These are phyloP conservation scores for Geranium brycei DNA, from an alignment of 345 rosid species.

Conservation along the genomic window DNA sequence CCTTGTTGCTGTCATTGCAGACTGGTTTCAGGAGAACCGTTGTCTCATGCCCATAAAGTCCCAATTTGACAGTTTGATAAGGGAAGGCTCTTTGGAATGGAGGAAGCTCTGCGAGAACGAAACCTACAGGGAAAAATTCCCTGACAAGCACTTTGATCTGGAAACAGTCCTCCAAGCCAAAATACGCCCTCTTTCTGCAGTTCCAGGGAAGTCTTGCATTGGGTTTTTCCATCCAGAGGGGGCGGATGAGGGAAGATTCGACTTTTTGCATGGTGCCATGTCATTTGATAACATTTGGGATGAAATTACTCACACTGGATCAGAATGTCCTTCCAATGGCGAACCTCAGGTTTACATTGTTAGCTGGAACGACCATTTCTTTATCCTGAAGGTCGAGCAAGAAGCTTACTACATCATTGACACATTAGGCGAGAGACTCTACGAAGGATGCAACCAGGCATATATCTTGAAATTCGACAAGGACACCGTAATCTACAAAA, in stretches of 20 bases:
- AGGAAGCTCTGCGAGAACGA: constrained; percentile 79
- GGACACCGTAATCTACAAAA: constrained; percentile 36
- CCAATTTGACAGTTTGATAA: constrained; percentile 72
- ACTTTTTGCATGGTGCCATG: constrained; percentile 77
- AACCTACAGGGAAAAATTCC: constrained; percentile 55
- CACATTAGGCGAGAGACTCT: constrained; percentile 92
- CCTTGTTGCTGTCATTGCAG: constrained; percentile 84
- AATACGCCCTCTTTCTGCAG: constrained; percentile 54
- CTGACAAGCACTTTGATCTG: constrained; percentile 90
- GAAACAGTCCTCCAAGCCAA: constrained; percentile 88
- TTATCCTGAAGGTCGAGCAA: constrained; percentile 63
- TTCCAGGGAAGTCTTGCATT: constrained; percentile 61
- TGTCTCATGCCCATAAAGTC: constrained; percentile 85
- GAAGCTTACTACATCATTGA: constrained; percentile 88
- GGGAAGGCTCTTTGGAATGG: constrained; percentile 94
- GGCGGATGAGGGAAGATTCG: constrained; percentile 56
- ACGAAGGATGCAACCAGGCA: constrained; percentile 90
- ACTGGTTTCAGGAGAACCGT: constrained; percentile 75
- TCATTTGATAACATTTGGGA: constrained; percentile 95
- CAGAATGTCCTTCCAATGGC: constrained; percentile 24
- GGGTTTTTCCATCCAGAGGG: constrained; percentile 94
- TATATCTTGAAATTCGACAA: constrained; percentile 75
- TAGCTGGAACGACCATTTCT: constrained; percentile 99
- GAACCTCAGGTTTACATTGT: constrained; percentile 69
- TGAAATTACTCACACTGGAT: constrained; percentile 46